phyloP scores from a whole-genome alignment of 768 basidiomycete genomes.

The Leccinum olivaceopallidum region DNA sequence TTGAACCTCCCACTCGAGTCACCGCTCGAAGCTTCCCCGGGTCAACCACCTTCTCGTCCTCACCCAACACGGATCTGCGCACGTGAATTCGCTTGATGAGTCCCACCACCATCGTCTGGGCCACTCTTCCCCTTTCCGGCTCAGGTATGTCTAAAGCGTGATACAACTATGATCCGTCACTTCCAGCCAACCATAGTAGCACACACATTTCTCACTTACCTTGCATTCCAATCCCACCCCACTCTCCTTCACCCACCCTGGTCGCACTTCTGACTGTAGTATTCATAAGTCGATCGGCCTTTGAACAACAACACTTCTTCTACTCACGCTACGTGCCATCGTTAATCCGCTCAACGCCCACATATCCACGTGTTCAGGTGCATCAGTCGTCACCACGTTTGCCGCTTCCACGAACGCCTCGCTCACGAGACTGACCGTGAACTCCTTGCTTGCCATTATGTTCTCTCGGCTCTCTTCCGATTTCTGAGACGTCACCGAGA shows the following conservation, averaged over 20 bases:
- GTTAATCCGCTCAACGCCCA: constrained; percentile 65
- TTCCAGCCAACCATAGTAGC: neutral
- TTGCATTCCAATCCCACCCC: constrained; percentile 63
- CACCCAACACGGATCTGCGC: constrained; percentile 47
- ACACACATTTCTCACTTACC: constrained; percentile 38
- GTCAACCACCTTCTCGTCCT: constrained; percentile 42
- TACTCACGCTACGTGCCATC: constrained; percentile 50
- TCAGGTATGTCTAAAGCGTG: constrained; percentile 49
- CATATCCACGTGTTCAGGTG: constrained; percentile 52
- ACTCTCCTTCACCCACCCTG: constrained; percentile 57
- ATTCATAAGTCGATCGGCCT: constrained; percentile 13
- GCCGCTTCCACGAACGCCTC: constrained; percentile 61
- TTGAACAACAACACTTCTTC: constrained; percentile 3
- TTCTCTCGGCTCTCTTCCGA: constrained; percentile 67
- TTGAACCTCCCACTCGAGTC: constrained; percentile 49
- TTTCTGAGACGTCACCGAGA: constrained; percentile 43
- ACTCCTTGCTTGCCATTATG: constrained; percentile 62
- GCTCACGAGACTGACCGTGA: constrained; percentile 72
- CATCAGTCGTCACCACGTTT: constrained; percentile 55
- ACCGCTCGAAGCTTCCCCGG: constrained; percentile 48
- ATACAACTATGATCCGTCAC: constrained; percentile 42
- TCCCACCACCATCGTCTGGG: constrained; percentile 51
- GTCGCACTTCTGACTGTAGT: constrained; percentile 46
- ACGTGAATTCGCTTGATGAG: constrained; percentile 55
- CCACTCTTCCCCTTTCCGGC: constrained; percentile 36